phyloP scores from a whole-genome alignment of 176 grass and related monocot species.

The Carex littledalei region DNA sequence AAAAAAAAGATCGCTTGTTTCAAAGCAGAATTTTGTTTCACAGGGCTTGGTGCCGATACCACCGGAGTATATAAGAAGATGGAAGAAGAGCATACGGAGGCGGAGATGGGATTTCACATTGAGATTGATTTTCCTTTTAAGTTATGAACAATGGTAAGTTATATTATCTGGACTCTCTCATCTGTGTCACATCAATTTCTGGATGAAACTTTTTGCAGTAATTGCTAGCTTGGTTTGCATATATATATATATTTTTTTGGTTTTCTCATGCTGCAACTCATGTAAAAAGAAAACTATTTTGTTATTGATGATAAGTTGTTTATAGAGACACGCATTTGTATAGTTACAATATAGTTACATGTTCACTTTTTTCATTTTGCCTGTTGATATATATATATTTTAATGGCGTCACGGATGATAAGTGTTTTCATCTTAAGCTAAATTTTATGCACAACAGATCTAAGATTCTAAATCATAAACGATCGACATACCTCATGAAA shows the following conservation, averaged over 20 bases:
- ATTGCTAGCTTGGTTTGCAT: not conserved
- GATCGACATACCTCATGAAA: no score
- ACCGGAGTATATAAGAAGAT: not conserved
- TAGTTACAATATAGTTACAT: no score
- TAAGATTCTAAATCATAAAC: no score
- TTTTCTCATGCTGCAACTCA: not conserved
- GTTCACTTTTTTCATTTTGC: no score
- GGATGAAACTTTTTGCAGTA: not conserved
- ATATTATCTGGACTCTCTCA: not conserved
- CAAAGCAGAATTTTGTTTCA: not conserved
- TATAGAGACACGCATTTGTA: no score
- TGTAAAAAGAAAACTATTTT: not conserved
- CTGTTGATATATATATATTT: no score
- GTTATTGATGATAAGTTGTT: no score
- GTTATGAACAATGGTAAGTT: not conserved
- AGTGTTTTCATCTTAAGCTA: no score
- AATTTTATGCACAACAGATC: no score
- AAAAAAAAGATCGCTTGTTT: not conserved
- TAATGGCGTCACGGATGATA: no score
- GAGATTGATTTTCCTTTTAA: not conserved
- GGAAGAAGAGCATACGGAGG: not conserved
- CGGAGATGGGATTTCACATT: not conserved
- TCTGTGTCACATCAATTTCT: not conserved
- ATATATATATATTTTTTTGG: not conserved
- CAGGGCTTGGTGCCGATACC: not conserved